Evolutionary conservation across 202 grass and related monocot genomes (phyloP).

Genomic region (Brachypodium distachyon): DNA sequence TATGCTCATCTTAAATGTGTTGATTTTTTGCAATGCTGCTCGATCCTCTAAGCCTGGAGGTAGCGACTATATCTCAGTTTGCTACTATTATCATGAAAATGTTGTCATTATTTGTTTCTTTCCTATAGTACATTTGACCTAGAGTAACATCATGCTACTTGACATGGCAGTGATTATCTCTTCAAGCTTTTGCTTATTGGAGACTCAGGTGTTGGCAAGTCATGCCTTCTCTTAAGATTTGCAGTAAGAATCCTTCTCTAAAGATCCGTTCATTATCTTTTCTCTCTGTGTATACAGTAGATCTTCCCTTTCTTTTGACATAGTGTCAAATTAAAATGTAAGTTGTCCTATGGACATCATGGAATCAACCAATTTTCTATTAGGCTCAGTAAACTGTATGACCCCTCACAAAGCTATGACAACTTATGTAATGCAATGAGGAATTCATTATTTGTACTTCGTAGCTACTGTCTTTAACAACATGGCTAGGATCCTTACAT

Average conservation of each 20-base stretch:
- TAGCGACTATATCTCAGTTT: not conserved
- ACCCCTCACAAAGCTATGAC: not conserved
- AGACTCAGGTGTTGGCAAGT: constrained; percentile 71
- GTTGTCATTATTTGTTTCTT: not conserved
- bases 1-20: not conserved
- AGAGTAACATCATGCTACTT: constrained; percentile 9
- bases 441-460: not conserved
- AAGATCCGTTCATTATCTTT: not conserved
- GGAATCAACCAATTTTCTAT: not conserved
- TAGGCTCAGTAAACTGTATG: not conserved
- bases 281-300: not conserved
- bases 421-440: not conserved
- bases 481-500: not conserved
- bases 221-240: constrained; percentile 70
- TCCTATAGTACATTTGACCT: not conserved
- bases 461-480: not conserved
- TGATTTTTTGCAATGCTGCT: not conserved
- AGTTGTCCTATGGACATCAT: not conserved
- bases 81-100: not conserved
- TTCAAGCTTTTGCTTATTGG: constrained; percentile 77
- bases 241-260: constrained; percentile 29
- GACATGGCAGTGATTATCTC: constrained; percentile 48
- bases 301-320: not conserved
- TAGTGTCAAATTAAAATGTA: not conserved
- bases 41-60: not conserved